Evolutionary conservation across 805 yeast genomes (phyloP).

Genomic region (Zygosaccharomyces rouxii): DNA sequence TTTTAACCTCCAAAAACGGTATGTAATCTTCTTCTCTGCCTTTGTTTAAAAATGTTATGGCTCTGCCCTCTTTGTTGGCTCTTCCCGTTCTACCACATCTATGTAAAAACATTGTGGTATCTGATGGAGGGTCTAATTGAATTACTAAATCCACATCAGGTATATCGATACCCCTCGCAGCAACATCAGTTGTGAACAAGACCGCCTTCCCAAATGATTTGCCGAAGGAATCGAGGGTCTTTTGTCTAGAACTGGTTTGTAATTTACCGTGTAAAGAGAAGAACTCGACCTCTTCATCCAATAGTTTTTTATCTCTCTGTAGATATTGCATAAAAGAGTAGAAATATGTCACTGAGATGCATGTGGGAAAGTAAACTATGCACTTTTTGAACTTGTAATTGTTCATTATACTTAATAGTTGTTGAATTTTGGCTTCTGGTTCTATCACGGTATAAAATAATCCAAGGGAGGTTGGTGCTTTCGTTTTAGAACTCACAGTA

Average conservation of each 20-base stretch:
- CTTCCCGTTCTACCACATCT: constrained; percentile 95
- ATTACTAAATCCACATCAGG: constrained; percentile 91
- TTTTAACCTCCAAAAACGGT: constrained; percentile 72
- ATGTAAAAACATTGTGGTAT: constrained; percentile 86
- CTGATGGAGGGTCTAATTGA: constrained; percentile 94
- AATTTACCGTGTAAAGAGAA: constrained; percentile 89
- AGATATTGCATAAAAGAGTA: constrained; percentile 50
- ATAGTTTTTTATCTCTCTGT: constrained; percentile 26
- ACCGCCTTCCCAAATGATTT: constrained; percentile 49
- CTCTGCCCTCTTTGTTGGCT: constrained; percentile 79
- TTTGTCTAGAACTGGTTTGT: constrained; percentile 71
- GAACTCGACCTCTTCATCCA: constrained; percentile 39
- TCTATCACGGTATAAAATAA: constrained; percentile 56
- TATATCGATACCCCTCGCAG: constrained; percentile 94
- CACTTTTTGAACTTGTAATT: constrained; percentile 65
- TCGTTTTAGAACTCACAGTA: constrained; percentile 57
- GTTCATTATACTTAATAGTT: constrained; percentile 49
- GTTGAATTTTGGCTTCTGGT: constrained; percentile 58
- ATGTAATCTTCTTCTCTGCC: constrained; percentile 81
- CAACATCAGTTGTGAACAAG: constrained; percentile 93
- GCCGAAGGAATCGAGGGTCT: constrained; percentile 61
- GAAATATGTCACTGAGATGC: constrained; percentile 76
- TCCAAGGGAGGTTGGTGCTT: constrained; percentile 59
- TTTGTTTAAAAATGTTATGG: constrained; percentile 64
- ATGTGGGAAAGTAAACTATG: constrained; percentile 90